Base-by-base conservation (phyloP, 1,284 basidiomycete genomes). In the Trametes versicolor region DNA sequence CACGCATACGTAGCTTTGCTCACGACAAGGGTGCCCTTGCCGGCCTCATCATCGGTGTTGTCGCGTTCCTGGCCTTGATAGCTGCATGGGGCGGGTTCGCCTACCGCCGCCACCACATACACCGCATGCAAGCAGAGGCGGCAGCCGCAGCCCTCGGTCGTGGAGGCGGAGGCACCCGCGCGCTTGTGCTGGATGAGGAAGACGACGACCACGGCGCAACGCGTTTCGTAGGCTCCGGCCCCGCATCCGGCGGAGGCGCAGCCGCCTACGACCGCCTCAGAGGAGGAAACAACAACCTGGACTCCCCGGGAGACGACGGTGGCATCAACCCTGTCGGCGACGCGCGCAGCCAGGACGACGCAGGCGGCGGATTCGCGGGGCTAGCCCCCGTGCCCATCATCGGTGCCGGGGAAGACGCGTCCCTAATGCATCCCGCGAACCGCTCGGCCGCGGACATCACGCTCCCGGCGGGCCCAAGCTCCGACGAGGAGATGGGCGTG, bases 11-110 rank as follows among this genome's bases (percentile, higher is more conserved):
- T 55, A 76, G 74, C 10, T 72, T 76, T 37, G 62, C 66, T 2
- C 71, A 71, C 36, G 65, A 73, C 58, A 68, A 68, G 39, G 75
- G 75, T 8, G 75, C 74, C 13, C 68, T 76, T 19, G 73, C 72
- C 1, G 75, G 75, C 0, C 60, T 77, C 23, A 67, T 74, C n/a
- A 45, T 77, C 29, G 75, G 74, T 15, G 62, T 66, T 37, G 54
- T 73, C 23, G 73, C 72, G 6, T 71, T 74, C 56, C 62, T 70
- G 17, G 66, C 64, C 2, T 56, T 76, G 45, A 55, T 75, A 19
- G 62, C 59, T 4, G 63, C 63, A 6, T 71, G 66, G 70, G 57
- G 66, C 17, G 39, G 70, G 48, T 68, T 77, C 36, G 71, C 70
- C 2, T 64, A 70, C 50, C 64, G 70, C 25, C 68, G 74, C 19